Evolutionary conservation across 2,329 filamentous ascomycete species (phyloP).

Genomic region (Alternaria ethzedia): DNA sequence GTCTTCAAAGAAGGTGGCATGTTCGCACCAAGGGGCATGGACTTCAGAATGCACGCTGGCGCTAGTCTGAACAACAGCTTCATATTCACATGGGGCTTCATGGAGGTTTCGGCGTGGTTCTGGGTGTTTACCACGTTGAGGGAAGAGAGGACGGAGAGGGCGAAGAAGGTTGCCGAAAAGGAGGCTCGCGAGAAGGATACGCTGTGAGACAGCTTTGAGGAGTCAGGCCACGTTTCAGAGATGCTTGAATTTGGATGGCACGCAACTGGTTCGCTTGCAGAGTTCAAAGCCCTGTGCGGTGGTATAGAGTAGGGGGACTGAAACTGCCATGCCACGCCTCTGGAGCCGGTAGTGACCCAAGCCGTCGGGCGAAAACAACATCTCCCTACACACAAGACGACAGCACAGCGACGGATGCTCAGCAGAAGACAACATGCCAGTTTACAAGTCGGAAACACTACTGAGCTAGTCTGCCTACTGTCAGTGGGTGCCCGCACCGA

Average conservation of each 20-base stretch:
- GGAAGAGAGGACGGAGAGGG: conserved; percentile 45
- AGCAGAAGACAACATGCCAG: neutral
- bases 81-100: conserved; percentile 82
- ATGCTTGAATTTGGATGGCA: neutral
- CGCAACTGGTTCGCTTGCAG: neutral
- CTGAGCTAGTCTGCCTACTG: neutral
- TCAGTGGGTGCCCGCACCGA: neutral
- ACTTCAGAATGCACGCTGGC: conserved; percentile 42
- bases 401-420: neutral
- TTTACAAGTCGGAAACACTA: neutral
- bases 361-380: neutral
- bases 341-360: neutral
- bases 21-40: conserved; percentile 40
- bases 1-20: conserved; percentile 63
- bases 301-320: neutral
- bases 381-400: neutral
- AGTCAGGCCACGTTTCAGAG: neutral
- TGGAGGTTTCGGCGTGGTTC: conserved; percentile 86
- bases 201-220: conserved; percentile 10
- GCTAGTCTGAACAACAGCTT: conserved; percentile 82
- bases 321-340: neutral
- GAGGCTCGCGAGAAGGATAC: conserved; percentile 39
- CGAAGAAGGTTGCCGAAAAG: conserved; percentile 38
- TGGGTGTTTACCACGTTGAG: conserved; percentile 63
- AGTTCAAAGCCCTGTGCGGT: neutral